Conservation (phyloP, 768 basidiomycete species). For the Lactarius pseudohatsudake region DNA sequence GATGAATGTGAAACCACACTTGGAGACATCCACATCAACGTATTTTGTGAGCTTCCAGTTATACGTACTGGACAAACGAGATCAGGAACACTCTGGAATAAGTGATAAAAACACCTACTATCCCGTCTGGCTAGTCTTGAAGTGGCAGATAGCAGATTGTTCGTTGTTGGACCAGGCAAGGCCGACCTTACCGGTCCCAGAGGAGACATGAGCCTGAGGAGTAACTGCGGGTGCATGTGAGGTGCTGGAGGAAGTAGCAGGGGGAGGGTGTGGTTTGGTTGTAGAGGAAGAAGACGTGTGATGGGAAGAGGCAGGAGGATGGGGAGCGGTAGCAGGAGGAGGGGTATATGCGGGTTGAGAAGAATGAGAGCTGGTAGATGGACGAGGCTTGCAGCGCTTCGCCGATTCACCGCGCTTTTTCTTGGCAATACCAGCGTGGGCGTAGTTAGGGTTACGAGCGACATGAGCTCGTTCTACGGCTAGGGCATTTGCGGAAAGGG, state of each 20-base stretch:
- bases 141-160: conserved; percentile 46
- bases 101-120: conserved; percentile 34
- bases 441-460: conserved; percentile 46
- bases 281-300: conserved; percentile 19
- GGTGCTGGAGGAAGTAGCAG: conserved; percentile 30
- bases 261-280: conserved; percentile 27
- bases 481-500: conserved; percentile 54
- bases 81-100: neutral
- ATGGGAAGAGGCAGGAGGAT: conserved; percentile 1
- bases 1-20: conserved; percentile 52
- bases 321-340: neutral
- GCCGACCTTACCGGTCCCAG: conserved; percentile 48
- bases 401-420: conserved; percentile 45
- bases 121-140: conserved; percentile 40
- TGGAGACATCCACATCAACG: conserved; percentile 33
- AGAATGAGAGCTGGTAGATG: conserved; percentile 29
- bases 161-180: conserved; percentile 66
- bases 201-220: conserved; percentile 15
- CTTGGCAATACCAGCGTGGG: conserved; percentile 48
- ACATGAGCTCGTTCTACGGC: conserved; percentile 40
- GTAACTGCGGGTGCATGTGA: conserved; percentile 13
- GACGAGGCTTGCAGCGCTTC: conserved; percentile 58
- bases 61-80: conserved; percentile 45
- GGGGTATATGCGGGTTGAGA: conserved; percentile 26
- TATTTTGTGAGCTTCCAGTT: conserved; percentile 64